A percentile compares a stretch with the other conserved stretches of the same genome.
Conservation (phyloP, 2,329 filamentous ascomycete species). For the Allantophomopsis cytisporea region DNA sequence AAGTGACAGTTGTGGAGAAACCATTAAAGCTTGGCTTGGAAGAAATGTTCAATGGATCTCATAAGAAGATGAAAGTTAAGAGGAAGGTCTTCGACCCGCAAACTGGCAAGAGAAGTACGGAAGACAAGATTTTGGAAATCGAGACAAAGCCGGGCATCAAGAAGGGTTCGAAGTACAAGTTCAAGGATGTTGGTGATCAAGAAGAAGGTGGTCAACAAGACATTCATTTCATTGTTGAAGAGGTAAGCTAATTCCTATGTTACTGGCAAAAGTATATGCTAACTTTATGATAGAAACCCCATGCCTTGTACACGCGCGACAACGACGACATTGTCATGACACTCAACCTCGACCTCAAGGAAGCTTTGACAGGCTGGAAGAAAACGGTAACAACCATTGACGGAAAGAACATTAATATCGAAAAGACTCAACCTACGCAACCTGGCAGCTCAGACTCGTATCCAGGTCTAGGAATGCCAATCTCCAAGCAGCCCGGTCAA, state of each 20-base stretch:
- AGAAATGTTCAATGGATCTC: conserved; percentile 74
- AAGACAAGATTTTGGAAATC: conserved; percentile 85
- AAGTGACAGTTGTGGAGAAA: conserved; percentile 84
- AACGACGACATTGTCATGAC: conserved; percentile 75
- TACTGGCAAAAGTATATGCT: conserved; percentile 16
- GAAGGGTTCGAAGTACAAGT: conserved; percentile 97
- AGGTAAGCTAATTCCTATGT: conserved; percentile 44
- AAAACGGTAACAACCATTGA: conserved; percentile 90
- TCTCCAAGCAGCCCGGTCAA: conserved; percentile 75
- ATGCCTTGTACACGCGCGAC: conserved; percentile 72
- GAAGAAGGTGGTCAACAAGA: conserved; percentile 94
- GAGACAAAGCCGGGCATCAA: conserved; percentile 93
- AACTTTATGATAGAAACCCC: conserved; percentile 57
- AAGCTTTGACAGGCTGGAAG: conserved; percentile 88
- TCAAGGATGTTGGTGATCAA: conserved; percentile 93
- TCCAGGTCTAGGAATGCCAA: conserved; percentile 83
- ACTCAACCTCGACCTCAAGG: conserved; percentile 77
- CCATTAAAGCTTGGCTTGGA: conserved; percentile 71
- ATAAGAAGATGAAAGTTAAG: conserved; percentile 98
- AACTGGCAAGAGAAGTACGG: conserved; percentile 69
- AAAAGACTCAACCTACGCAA: conserved; percentile 72
- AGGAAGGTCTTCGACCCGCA: conserved; percentile 80
- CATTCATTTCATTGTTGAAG: conserved; percentile 85
- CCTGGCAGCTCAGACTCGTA: conserved; percentile 73
- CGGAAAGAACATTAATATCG: conserved; percentile 67